Base-by-base conservation (phyloP, 345 rosid species). In the Lepidium sativum region DNA sequence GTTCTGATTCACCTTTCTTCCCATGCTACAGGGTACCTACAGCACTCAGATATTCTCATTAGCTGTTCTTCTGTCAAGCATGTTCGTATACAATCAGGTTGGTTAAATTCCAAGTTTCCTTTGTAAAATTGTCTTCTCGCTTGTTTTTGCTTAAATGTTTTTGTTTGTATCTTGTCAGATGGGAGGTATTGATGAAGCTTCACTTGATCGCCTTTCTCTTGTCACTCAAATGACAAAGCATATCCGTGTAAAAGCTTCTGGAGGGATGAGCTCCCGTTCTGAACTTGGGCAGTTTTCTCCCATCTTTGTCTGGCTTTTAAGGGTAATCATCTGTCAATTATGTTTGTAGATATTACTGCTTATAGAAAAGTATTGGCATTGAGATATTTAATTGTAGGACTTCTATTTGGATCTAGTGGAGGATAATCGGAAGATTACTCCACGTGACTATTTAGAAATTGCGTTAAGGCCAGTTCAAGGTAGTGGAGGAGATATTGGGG, bases 141-240 rank as follows among this genome's bases (percentile, higher is more conserved):
- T 38, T 52, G 9, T 16, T 41, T 55, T 57, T 25, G 20, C 69
- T 57, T 57, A 25, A 56, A 43, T 60, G 63, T 45, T 56, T 9
- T 60, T 8, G 4, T 48, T 49, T 42, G 33, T 44, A 40, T 62
- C 48, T 65, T 68, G 3, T 51, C 72, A 91, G 95, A 91, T 95
- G 97, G 96, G 96, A 64, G 96, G 95, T 49, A 91, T 95, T 63
- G 99, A 91, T 71, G 99, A 88, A 82, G 83, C 99, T 73, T 85
- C 99, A 35, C 85, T 91, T 16, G 96, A 91, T 80, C 92, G 89
- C 14, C 97, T 94, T 12, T 95, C 96, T 53, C 96, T 91, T 72
- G 97, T 94, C 67, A 94, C 99, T 70, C 87, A 91, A 79, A 85
- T 91, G 95, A 95, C 96, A 21, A 91, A 95, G 65, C 96, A 95